Evolutionary conservation across 176 grass and related monocot genomes (phyloP).

Genomic region (Poa annua): DNA sequence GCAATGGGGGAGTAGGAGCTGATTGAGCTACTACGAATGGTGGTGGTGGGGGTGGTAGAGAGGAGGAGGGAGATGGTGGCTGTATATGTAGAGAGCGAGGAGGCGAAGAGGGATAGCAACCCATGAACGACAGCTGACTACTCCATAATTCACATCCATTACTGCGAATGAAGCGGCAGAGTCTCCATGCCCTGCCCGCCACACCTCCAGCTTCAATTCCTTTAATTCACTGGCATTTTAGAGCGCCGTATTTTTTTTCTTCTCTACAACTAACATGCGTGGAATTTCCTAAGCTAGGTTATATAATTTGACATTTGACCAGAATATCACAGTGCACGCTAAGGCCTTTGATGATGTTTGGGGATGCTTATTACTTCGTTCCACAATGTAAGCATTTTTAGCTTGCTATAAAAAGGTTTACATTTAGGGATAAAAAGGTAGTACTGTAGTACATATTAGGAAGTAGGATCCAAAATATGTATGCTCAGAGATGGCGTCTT

Average conservation of each 20-base stretch:
- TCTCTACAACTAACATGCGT: not conserved
- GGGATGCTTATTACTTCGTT: not conserved
- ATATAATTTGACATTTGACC: not conserved
- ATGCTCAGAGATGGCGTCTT: too few relatives aligned
- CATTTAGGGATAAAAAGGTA: too few relatives aligned
- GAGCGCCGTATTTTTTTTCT: not conserved
- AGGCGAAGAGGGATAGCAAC: not conserved
- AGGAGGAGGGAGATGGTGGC: not conserved
- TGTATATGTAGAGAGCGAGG: not conserved
- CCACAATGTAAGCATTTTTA: too few relatives aligned
- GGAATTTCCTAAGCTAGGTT: not conserved
- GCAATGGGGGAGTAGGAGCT: not conserved
- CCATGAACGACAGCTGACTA: not conserved
- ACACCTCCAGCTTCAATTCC: constrained; percentile 6
- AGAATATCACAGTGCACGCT: not conserved
- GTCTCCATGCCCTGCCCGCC: not conserved
- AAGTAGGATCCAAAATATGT: too few relatives aligned
- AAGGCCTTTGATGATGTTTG: not conserved
- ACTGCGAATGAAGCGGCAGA: not conserved
- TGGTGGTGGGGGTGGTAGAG: not conserved
- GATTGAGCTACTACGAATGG: not conserved
- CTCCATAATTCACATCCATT: not conserved
- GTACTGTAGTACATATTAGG: too few relatives aligned
- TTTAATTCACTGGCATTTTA: not conserved
- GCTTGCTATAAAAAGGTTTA: too few relatives aligned